Evolutionary conservation across 805 yeast genomes (phyloP), one percentile per base, ranked within the genome.

Genomic region (Starmerella vaccinii): DNA sequence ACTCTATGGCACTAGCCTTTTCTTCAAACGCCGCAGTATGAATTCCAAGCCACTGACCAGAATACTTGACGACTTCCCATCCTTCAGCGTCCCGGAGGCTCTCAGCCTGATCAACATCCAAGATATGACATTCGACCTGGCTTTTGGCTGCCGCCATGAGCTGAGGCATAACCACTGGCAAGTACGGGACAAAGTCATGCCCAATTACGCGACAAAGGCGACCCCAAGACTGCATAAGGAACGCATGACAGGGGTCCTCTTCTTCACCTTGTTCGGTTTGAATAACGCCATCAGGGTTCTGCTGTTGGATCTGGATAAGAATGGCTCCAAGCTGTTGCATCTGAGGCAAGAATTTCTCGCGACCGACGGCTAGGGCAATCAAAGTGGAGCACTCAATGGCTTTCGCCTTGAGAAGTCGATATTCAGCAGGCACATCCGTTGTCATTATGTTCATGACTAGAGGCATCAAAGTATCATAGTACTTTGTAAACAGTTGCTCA

Each of bases 21-120:
- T 90, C 97, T 63, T 92, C 98, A 52, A 92, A 73, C n/a, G 85
- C 72, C 12, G 96, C 87, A 3, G 97, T 89, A 64, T 90, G 95
- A 47, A 92, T 87, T 21, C 97, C 97, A 61, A 92, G 79, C 62
- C 86, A 89, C 66, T 87, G 89, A 49, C 97, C 98, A 27, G 86
- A 80, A 41, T 89, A 71, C 59, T 87, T 87, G 49, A 92, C 81
- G 42, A 92, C 92, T 62, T 92, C 97, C 92, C 96, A 92, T 55
- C 88, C 96, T 49, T 88, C 94, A 60, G 86, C 84, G 59, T 80
- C 83, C 57, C 78, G 78, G 57, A 84, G 85, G 45, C 84, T 92
- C 27, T 80, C 76, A 50, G 94, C 95, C 52, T 82, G 89, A 57
- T 89, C 95, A 53, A 78, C 82, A 59, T 90, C 97, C 48, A 92